Evolutionary conservation across 2,329 filamentous ascomycete genomes (phyloP).

Genomic region (Bipolaris oryzae): DNA sequence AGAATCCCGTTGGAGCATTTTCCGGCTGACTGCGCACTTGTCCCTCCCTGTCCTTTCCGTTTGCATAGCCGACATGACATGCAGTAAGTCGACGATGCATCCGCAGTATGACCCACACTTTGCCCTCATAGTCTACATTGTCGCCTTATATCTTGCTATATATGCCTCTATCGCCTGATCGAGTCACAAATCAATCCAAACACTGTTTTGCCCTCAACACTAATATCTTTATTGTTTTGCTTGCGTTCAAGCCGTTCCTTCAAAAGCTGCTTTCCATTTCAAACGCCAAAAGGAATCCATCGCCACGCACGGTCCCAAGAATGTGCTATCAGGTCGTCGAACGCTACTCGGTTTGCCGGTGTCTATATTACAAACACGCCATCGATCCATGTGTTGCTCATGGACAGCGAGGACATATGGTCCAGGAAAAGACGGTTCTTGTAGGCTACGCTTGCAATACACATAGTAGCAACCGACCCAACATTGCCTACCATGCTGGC

Average conservation of each 20-base stretch:
- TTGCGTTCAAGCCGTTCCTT: slow-evolving; percentile 8
- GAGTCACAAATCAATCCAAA: slow-evolving; percentile 20
- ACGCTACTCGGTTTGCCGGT: slow-evolving; percentile 83
- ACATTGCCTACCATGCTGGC: slow-evolving; percentile 23
- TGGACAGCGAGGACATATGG: slow-evolving; percentile 71
- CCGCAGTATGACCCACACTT: slow-evolving; percentile 34
- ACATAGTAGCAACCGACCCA: slow-evolving; percentile 54
- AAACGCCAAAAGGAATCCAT: neutral
- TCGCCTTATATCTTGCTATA: slow-evolving; percentile 38
- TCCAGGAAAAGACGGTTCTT: slow-evolving; percentile 77
- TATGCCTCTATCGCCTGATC: slow-evolving; percentile 36
- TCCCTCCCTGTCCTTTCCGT: slow-evolving; percentile 41
- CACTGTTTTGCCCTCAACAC: slow-evolving; percentile 19
- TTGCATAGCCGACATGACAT: slow-evolving; percentile 46
- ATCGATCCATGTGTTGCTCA: slow-evolving; percentile 81
- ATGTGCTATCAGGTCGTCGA: slow-evolving; percentile 93
- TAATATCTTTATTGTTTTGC: slow-evolving; percentile 21
- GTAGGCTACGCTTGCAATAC: slow-evolving; percentile 79
- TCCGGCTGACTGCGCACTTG: slow-evolving; percentile 46
- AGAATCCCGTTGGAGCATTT: slow-evolving; percentile 37
- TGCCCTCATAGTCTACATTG: slow-evolving; percentile 24
- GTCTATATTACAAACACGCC: slow-evolving; percentile 85
- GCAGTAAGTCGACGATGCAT: slow-evolving; percentile 39
- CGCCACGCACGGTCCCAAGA: slow-evolving; percentile 9
- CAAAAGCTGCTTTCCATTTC: neutral